A percentile compares a stretch with the other conserved stretches of the same genome.
Evolutionary conservation across 2,329 filamentous ascomycete genomes (phyloP).

Genomic region (Verticillium isaacii): DNA sequence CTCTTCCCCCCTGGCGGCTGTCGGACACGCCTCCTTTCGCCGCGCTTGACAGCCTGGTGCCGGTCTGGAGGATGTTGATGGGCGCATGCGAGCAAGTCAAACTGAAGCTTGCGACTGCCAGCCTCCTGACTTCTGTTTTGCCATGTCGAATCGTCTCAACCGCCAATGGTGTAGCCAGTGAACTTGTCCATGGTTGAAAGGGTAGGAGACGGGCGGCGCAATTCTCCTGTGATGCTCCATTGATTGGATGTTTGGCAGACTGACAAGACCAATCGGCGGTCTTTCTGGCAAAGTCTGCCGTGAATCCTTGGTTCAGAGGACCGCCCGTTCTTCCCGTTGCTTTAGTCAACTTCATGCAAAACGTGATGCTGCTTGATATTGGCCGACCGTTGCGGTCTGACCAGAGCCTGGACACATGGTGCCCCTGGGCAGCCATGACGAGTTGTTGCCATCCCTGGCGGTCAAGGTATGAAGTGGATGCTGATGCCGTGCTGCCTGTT

Average conservation of each 20-base stretch:
- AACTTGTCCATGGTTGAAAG: background rate
- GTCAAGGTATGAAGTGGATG: background rate
- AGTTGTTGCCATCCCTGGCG: background rate
- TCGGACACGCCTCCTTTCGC: constrained; percentile 6
- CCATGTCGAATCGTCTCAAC: background rate
- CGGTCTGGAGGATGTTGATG: background rate
- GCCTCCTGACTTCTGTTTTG: background rate
- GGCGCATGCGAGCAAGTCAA: background rate
- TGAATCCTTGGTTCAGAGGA: background rate
- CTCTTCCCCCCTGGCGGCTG: constrained; percentile 9
- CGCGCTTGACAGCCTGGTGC: background rate
- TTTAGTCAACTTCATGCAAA: background rate
- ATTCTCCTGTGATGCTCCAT: background rate
- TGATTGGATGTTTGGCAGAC: background rate
- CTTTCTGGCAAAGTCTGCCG: background rate
- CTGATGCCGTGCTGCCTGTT: background rate
- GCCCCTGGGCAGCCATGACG: background rate
- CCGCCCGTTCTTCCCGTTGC: background rate
- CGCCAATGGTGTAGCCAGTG: background rate
- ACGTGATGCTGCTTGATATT: background rate
- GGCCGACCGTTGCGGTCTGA: background rate
- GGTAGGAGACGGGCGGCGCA: background rate
- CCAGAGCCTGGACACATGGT: background rate
- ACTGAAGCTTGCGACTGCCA: background rate
- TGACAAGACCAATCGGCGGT: background rate